Percentiles rank a stretch among this genome's conserved stretches.
Conservation (phyloP, 2,329 filamentous ascomycete genomes). For the Leptographium radiaticola region DNA sequence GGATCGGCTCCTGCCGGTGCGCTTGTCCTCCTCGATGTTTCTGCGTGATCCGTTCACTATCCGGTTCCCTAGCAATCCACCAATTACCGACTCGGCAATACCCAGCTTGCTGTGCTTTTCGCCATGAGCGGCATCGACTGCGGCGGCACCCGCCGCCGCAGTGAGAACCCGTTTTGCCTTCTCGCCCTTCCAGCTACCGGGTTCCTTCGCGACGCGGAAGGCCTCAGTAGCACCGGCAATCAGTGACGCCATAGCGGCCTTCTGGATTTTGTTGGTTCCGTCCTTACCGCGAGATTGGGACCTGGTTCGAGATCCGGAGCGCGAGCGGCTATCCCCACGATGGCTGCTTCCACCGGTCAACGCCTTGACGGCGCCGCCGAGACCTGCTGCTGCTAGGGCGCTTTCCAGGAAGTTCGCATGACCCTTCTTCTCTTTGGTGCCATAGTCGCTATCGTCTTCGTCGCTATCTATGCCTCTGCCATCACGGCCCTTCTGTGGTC, state of each 20-base stretch:
- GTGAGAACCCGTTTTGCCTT: slow-evolving; percentile 89
- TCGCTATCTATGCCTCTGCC: slow-evolving; percentile 38
- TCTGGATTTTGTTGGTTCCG: slow-evolving; percentile 51
- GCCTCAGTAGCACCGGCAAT: slow-evolving; percentile 86
- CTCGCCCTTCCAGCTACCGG: slow-evolving; percentile 77
- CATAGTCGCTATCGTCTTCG: slow-evolving; percentile 44
- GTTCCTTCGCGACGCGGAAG: slow-evolving; percentile 78
- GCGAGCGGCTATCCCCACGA: slow-evolving; percentile 23
- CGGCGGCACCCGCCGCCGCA: slow-evolving; percentile 72
- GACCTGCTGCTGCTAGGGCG: slow-evolving; percentile 46
- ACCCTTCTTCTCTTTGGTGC: slow-evolving; percentile 43
- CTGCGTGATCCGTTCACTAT: slow-evolving; percentile 67
- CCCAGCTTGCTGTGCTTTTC: slow-evolving; percentile 69
- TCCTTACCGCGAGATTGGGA: slow-evolving; percentile 31
- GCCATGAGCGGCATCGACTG: slow-evolving; percentile 67
- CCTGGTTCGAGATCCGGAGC: slow-evolving; percentile 38
- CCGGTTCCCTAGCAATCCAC: slow-evolving; percentile 75
- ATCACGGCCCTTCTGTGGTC: slow-evolving; percentile 40
- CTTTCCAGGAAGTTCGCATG: slow-evolving; percentile 53
- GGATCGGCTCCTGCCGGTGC: slow-evolving; percentile 53
- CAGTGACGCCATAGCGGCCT: slow-evolving; percentile 82
- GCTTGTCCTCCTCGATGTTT: slow-evolving; percentile 48
- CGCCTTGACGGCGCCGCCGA: slow-evolving; percentile 48
- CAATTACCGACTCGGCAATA: slow-evolving; percentile 74
- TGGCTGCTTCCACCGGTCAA: slow-evolving; percentile 32